Evolutionary conservation across 108 stramenopile genomes (phyloP), one percentile per base, ranked within the genome.

Genomic region (Epithemia pelagica): DNA sequence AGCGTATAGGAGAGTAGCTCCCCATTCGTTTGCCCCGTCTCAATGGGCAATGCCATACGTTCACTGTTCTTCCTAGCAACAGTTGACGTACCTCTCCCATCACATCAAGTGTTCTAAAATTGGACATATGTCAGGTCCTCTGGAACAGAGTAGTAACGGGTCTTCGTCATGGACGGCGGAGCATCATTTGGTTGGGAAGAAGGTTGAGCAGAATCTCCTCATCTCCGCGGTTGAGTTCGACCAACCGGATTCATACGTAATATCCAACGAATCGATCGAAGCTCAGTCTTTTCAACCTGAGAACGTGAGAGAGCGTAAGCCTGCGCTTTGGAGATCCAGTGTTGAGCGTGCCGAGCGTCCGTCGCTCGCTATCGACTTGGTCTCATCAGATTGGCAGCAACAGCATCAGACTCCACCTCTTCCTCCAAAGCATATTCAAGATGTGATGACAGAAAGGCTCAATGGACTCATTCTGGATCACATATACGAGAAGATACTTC

Each of bases 181-280:
- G 26, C 67, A 68, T 60, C 59, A 60, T 68, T 68, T 60, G 77
- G 68, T 52, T 69, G 77, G 77, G 64, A 70, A 52, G 62, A 73
- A 27, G 64, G 66, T 26, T 59, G 61, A 27, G 64, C 52, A 52
- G 2, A 19, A 27, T 2, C 24, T 33, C 7, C 26, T 56, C 19
- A 20, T 66, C 56, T 27, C 25, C 7, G 56, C 26, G 22, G 54
- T n/a, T 22, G 18, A 31, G 30, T 24, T 51, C 32, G 15, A 8
- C 1, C 26, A 30, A 60, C 32, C 2, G 25, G 30, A 63, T 32
- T 1, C 25, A 8, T 55, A 30, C 25, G 27, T 23, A 21, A 29
- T 29, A 19, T 15, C 52, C 52, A 23, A 24, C 10, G 23, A 30
- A 54, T 24, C 5, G 3, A n/a, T 30, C 2, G 26, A 23, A n/a